Conservation (phyloP, 2,329 filamentous ascomycete species). For the Xylariales sp. region DNA sequence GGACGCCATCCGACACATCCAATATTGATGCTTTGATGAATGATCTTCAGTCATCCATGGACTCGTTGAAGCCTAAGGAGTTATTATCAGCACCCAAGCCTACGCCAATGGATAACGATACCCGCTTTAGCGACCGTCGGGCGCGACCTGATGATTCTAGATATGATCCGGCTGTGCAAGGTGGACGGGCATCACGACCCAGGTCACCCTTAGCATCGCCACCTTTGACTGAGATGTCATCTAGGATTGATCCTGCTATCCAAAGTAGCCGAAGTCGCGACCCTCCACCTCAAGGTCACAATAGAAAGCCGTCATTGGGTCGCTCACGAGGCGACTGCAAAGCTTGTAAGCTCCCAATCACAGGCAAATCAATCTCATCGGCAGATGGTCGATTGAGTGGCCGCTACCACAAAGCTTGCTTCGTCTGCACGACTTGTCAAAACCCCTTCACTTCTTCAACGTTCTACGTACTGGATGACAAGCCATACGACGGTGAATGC, state of each 20-base stretch:
- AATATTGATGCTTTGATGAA: constrained; percentile 46
- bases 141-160: constrained; percentile 17
- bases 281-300: constrained; percentile 27
- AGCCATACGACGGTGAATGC: constrained; percentile 85
- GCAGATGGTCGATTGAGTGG: constrained; percentile 89
- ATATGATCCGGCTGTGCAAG: constrained; percentile 27
- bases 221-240: constrained; percentile 5
- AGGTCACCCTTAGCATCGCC: constrained; percentile 16
- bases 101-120: constrained; percentile 11
- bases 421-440: constrained; percentile 81
- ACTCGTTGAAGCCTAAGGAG: constrained; percentile 29
- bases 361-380: constrained; percentile 88
- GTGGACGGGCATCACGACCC: constrained; percentile 8
- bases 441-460: constrained; percentile 80
- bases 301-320: constrained; percentile 32
- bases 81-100: constrained; percentile 17
- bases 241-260: constrained; percentile 8
- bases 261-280: constrained; percentile 20
- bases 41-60: constrained; percentile 50
- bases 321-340: constrained; percentile 72
- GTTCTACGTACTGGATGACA: constrained; percentile 86
- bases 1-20: constrained; percentile 37
- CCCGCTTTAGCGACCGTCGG: constrained; percentile 9
- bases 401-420: constrained; percentile 91
- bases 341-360: constrained; percentile 72